These are phyloP conservation scores for Leccinum imitatum DNA, from an alignment of 768 basidiomycete species.

Conservation along the genomic window DNA sequence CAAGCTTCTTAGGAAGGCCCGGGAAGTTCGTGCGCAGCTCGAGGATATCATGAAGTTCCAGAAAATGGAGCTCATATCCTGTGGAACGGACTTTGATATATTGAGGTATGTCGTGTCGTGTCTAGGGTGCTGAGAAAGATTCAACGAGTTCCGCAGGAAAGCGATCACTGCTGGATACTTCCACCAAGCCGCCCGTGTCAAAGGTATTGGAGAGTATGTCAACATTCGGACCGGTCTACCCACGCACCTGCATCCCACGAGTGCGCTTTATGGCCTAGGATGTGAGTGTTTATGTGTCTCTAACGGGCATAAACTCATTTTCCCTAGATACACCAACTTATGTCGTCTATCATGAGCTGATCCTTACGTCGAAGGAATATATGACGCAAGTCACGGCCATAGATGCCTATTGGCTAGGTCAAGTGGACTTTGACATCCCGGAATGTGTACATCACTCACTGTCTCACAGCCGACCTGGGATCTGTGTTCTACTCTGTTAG, in stretches of 20 bases:
- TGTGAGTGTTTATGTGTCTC: constrained; percentile 52
- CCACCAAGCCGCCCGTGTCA: constrained; percentile 97
- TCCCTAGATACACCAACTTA: constrained; percentile 87
- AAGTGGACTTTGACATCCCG: constrained; percentile 18
- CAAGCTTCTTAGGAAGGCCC: constrained; percentile 89
- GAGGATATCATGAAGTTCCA: constrained; percentile 99
- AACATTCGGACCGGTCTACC: constrained; percentile 95
- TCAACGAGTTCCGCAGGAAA: constrained; percentile 54
- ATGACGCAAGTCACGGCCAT: constrained; percentile 99
- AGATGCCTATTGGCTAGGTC: constrained; percentile 96
- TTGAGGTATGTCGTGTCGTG: constrained; percentile 53
- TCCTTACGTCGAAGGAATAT: constrained; percentile 94
- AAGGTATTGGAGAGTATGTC: constrained; percentile 98
- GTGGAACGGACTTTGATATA: constrained; percentile 93
- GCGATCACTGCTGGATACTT: constrained; percentile 98
- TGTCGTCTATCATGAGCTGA: constrained; percentile 95
- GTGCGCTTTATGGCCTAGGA: constrained; percentile 93
- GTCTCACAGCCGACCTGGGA: constrained; percentile 76
- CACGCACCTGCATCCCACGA: constrained; percentile 95
- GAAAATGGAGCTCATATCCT: constrained; percentile 91
- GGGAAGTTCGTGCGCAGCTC: constrained; percentile 92
- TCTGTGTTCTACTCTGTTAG: constrained; percentile 97
- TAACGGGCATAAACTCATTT: constrained; percentile 1
- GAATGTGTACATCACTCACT: constrained; percentile 4
- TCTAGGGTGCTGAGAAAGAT: not conserved